phyloP scores from a whole-genome alignment of 495 filamentous ascomycete genomes.

The Aspergillus kassunensis region DNA sequence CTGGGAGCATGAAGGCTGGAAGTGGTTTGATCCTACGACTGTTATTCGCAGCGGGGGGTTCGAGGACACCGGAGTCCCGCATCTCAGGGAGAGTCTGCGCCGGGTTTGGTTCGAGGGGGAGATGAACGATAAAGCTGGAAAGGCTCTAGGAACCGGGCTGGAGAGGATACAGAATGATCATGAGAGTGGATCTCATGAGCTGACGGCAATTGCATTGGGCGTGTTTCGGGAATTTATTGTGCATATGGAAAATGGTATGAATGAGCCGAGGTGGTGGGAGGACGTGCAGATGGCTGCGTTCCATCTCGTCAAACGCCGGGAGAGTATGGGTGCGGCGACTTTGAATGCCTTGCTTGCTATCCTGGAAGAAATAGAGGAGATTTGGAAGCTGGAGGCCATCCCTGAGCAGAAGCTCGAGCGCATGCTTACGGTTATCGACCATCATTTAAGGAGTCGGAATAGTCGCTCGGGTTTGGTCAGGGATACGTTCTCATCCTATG shows the following conservation, averaged over 20 bases:
- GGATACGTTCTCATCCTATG: conserved; percentile 32
- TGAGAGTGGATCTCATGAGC: conserved; percentile 52
- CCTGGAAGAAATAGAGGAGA: conserved; percentile 35
- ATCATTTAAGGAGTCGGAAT: conserved; percentile 28
- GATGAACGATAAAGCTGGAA: conserved; percentile 35
- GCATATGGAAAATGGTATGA: conserved; percentile 17
- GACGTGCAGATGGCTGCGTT: conserved; percentile 54
- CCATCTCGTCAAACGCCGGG: conserved; percentile 60
- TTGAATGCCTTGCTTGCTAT: conserved; percentile 45
- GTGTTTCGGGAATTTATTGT: conserved; percentile 42
- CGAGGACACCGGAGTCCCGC: conserved; percentile 45
- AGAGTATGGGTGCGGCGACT: conserved; percentile 61
- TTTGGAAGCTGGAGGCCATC: conserved; percentile 11
- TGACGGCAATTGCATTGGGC: conserved; percentile 47
- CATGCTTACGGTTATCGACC: conserved; percentile 26
- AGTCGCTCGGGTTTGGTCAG: conserved; percentile 25
- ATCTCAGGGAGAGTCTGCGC: conserved; percentile 50
- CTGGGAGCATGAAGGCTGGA: conserved; percentile 60
- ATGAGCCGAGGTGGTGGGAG: conserved; percentile 45
- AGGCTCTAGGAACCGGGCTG: conserved; percentile 43
- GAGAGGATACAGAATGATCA: conserved; percentile 47
- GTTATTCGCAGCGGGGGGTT: conserved; percentile 38
- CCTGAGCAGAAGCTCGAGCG: conserved; percentile 25
- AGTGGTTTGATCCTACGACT: conserved; percentile 50
- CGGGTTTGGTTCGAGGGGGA: conserved; percentile 55